A percentile compares a stretch with the other conserved stretches of the same genome.
Evolutionary conservation across 2,329 filamentous ascomycete species (phyloP).

Genomic region (Penicillium psychrosexuale): DNA sequence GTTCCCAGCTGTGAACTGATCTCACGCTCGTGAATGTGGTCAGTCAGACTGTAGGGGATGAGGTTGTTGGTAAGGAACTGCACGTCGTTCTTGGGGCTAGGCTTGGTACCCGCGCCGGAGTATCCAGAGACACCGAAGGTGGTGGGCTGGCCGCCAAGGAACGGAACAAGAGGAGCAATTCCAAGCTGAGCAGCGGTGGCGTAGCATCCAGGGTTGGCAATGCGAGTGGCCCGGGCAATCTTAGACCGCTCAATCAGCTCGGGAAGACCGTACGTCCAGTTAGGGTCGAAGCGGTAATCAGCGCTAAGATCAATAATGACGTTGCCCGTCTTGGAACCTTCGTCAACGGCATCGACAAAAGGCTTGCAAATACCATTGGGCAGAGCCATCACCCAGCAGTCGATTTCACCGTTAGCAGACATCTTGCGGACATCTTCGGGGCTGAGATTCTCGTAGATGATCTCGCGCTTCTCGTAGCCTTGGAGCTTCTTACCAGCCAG

Average conservation of each 20-base stretch:
- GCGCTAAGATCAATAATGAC: conserved; percentile 93
- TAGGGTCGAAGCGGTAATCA: conserved; percentile 83
- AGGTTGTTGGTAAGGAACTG: conserved; percentile 79
- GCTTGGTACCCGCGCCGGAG: conserved; percentile 92
- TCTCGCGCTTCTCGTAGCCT: conserved; percentile 86
- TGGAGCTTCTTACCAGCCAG: conserved; percentile 80
- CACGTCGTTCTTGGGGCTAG: conserved; percentile 89
- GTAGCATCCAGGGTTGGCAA: conserved; percentile 93
- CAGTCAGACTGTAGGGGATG: conserved; percentile 85
- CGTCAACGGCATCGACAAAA: conserved; percentile 82
- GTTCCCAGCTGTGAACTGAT: conserved; percentile 74
- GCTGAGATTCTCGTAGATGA: conserved; percentile 86
- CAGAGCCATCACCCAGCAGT: conserved; percentile 97
- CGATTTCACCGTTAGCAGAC: conserved; percentile 78
- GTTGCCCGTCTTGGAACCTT: conserved; percentile 64
- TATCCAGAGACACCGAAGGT: conserved; percentile 92
- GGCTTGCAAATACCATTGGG: conserved; percentile 94
- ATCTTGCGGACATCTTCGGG: conserved; percentile 83
- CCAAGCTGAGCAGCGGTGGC: conserved; percentile 89
- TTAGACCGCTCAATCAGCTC: conserved; percentile 75
- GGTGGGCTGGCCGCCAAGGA: conserved; percentile 74
- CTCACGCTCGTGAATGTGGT: conserved; percentile 92
- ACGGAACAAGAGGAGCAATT: conserved; percentile 75
- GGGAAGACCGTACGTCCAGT: conserved; percentile 87
- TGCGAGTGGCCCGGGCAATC: conserved; percentile 75